Percentiles rank a stretch among this genome's conserved stretches.
phyloP scores from a whole-genome alignment of 2,329 filamentous ascomycete species.

The Fusarium xylarioides region DNA sequence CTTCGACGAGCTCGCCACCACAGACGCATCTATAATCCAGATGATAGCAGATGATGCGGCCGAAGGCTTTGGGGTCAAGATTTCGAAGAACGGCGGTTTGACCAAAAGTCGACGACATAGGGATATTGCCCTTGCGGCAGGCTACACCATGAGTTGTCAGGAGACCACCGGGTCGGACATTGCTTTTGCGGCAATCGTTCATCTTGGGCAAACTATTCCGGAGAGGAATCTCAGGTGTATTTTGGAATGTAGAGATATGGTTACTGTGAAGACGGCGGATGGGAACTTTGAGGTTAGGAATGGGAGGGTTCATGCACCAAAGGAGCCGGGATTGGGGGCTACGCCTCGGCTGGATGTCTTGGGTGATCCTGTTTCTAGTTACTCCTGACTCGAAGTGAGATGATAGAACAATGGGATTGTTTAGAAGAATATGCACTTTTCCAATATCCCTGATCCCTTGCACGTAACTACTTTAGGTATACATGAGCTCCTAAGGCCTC shows the following conservation, averaged over 20 bases:
- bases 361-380: conserved; percentile 27
- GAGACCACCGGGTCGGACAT: conserved; percentile 28
- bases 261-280: conserved; percentile 26
- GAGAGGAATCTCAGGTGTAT: conserved; percentile 25
- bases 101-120: conserved; percentile 25
- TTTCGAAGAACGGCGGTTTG: conserved; percentile 33
- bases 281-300: conserved; percentile 24
- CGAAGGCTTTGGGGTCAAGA: conserved; percentile 30
- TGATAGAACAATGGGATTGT: neutral
- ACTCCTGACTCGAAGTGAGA: conserved; percentile 2
- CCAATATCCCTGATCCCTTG: neutral
- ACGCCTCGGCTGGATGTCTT: conserved; percentile 25
- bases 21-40: conserved; percentile 22
- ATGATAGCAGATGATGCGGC: conserved; percentile 29
- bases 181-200: conserved; percentile 30
- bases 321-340: conserved; percentile 21
- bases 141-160: conserved; percentile 31
- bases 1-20: conserved; percentile 27
- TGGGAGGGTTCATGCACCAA: conserved; percentile 21
- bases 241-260: conserved; percentile 30
- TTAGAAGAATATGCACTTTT: neutral
- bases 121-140: conserved; percentile 30
- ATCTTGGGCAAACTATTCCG: conserved; percentile 29
- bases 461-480: neutral
- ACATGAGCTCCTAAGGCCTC: neutral